phyloP scores from a whole-genome alignment of 2,329 filamentous ascomycete genomes.

The Alternaria consortialis region DNA sequence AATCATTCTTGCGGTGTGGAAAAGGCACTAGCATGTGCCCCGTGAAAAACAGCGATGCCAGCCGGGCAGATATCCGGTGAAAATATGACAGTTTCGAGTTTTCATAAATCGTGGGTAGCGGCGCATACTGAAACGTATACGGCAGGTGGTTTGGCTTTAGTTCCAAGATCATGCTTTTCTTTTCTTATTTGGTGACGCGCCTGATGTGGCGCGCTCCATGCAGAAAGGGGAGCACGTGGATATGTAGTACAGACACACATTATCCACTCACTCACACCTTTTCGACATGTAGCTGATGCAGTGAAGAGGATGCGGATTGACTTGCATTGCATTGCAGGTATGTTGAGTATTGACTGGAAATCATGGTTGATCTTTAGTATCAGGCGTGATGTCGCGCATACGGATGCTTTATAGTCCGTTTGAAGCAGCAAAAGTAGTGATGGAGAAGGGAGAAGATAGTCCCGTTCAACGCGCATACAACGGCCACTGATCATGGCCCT shows the following conservation, averaged over 20 bases:
- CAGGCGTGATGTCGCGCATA: slow-evolving; percentile 1
- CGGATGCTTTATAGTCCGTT: not conserved
- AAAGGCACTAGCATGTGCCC: not conserved
- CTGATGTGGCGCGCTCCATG: not conserved
- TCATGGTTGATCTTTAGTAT: not conserved
- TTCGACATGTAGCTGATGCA: not conserved
- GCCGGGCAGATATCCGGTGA: not conserved
- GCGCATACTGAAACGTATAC: not conserved
- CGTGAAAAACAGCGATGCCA: not conserved
- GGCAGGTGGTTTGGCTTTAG: slow-evolving; percentile 4
- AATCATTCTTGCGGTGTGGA: not conserved
- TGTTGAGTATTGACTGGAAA: not conserved
- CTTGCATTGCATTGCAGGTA: slow-evolving; percentile 2
- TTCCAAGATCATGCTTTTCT: not conserved
- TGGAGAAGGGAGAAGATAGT: not conserved
- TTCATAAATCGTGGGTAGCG: not conserved
- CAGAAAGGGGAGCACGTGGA: not conserved
- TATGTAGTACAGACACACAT: slow-evolving; percentile 1
- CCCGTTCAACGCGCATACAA: not conserved
- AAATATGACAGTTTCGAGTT: not conserved
- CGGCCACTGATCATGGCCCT: not conserved
- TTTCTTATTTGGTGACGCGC: not conserved
- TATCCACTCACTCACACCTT: slow-evolving; percentile 1
- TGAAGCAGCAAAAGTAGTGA: not conserved
- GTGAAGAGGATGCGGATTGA: not conserved